A percentile compares a stretch with the other conserved stretches of the same genome.
Evolutionary conservation across 805 yeast genomes (phyloP).

Genomic region (Torulaspora microellipsoides): DNA sequence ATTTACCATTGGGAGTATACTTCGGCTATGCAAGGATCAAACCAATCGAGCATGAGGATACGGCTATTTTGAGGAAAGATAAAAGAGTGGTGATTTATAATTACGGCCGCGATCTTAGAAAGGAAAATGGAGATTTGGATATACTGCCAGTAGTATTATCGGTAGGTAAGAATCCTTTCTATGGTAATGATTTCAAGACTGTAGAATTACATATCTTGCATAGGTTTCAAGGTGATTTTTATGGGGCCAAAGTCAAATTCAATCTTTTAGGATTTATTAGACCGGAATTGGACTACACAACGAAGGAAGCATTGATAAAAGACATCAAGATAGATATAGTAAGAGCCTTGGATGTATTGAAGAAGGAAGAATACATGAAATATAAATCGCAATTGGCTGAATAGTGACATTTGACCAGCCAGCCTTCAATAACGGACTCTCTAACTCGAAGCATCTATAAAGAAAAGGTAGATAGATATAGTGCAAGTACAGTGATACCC

Average conservation of each 20-base stretch:
- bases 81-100: conserved; percentile 49
- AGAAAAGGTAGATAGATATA: too few relatives aligned
- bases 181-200: conserved; percentile 69
- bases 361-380: conserved; percentile 1
- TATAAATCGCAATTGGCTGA: conserved; percentile 3
- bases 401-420: neutral
- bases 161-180: conserved; percentile 94
- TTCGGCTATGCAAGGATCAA: conserved; percentile 65
- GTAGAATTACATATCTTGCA: conserved; percentile 87
- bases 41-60: conserved; percentile 14
- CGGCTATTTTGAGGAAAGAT: conserved; percentile 35
- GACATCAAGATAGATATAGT: conserved; percentile 80
- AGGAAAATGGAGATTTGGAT: conserved; percentile 37
- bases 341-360: conserved; percentile 44
- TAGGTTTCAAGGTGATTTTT: conserved; percentile 61
- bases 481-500: too few relatives aligned
- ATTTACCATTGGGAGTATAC: conserved; percentile 74
- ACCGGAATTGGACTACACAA: conserved; percentile 82
- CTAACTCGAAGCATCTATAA: too few relatives aligned
- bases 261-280: conserved; percentile 82
- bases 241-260: conserved; percentile 73
- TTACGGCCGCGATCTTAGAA: conserved; percentile 49
- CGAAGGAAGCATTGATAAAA: conserved; percentile 74
- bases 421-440: too few relatives aligned
- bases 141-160: conserved; percentile 88